Evolutionary conservation across 805 yeast species (phyloP).

Genomic region (Lipomyces lipofer): DNA sequence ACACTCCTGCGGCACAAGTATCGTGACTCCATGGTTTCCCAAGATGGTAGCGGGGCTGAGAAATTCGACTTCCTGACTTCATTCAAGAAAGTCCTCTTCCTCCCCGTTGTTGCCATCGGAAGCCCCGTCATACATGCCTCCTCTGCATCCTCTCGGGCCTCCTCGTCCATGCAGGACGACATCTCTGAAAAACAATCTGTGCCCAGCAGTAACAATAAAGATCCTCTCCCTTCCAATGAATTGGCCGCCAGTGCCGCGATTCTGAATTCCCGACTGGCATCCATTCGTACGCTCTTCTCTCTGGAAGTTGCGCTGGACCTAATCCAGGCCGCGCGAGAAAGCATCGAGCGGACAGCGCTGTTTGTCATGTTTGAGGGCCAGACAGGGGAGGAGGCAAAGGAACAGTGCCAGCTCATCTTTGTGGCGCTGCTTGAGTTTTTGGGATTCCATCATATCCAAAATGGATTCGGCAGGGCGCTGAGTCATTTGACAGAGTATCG

Average conservation of each 20-base stretch:
- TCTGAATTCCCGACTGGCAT: slow-evolving; percentile 69
- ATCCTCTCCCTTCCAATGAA: slow-evolving; percentile 52
- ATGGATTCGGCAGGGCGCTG: slow-evolving; percentile 83
- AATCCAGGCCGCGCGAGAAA: slow-evolving; percentile 64
- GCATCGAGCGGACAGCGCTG: slow-evolving; percentile 58
- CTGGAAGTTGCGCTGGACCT: slow-evolving; percentile 75
- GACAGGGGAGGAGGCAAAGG: slow-evolving; percentile 43
- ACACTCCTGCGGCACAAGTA: slow-evolving; percentile 52
- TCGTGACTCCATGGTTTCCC: slow-evolving; percentile 9
- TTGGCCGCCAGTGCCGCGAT: slow-evolving; percentile 80
- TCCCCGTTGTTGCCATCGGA: slow-evolving; percentile 38
- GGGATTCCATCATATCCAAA: slow-evolving; percentile 72
- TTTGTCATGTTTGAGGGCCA: slow-evolving; percentile 44
- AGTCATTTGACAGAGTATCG: slow-evolving; percentile 67
- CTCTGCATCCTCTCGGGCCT: slow-evolving; percentile 15
- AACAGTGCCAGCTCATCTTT: slow-evolving; percentile 63
- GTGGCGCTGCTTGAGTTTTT: slow-evolving; percentile 62
- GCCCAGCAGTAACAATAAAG: slow-evolving; percentile 5
- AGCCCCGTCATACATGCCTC: slow-evolving; percentile 3
- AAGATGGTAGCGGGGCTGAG: slow-evolving; percentile 40
- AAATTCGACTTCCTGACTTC: slow-evolving; percentile 54
- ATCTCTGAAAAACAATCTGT: slow-evolving; percentile 9
- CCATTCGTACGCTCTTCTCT: slow-evolving; percentile 73
- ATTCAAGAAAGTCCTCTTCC: slow-evolving; percentile 50
- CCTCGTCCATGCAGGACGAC: slow-evolving; percentile 14